These are phyloP conservation scores for Ogataea pilisensis DNA, from an alignment of 805 yeast genomes.

Conservation along the genomic window DNA sequence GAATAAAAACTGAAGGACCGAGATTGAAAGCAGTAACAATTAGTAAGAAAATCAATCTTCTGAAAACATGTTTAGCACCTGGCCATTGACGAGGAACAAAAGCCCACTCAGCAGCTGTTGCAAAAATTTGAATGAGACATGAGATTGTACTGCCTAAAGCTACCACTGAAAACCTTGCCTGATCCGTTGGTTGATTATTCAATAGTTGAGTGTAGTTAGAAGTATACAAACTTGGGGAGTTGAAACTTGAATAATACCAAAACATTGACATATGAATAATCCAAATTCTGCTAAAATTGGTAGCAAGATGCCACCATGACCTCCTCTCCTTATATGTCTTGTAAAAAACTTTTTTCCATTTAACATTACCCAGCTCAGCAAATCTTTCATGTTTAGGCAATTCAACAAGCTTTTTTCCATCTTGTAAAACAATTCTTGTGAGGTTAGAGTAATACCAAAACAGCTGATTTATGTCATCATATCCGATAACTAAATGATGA, in stretches of 20 bases:
- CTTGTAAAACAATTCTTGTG: conserved; percentile 29
- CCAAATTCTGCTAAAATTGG: conserved; percentile 52
- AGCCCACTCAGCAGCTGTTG: conserved; percentile 38
- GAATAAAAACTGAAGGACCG: conserved; percentile 39
- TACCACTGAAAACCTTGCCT: conserved; percentile 40
- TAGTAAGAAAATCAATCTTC: conserved; percentile 32
- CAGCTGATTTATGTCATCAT: conserved; percentile 51
- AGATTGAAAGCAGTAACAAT: conserved; percentile 32
- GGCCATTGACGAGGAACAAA: conserved; percentile 48
- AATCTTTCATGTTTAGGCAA: conserved; percentile 32
- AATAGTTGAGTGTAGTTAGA: conserved; percentile 35
- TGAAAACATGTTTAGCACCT: conserved; percentile 37
- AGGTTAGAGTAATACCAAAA: conserved; percentile 45
- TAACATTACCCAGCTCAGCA: conserved; percentile 28
- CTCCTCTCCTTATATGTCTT: conserved; percentile 47
- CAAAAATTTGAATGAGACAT: conserved; percentile 37
- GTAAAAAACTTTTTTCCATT: conserved; percentile 39
- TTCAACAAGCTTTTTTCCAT: conserved; percentile 31
- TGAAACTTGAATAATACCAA: conserved; percentile 50
- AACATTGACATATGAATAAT: conserved; percentile 45
- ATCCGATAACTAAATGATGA: conserved; percentile 55
- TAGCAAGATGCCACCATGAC: conserved; percentile 46
- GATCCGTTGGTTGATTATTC: conserved; percentile 43
- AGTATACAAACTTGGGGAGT: conserved; percentile 48
- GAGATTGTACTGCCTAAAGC: conserved; percentile 45